Percentiles rank a stretch among this genome's conserved stretches.
These are phyloP conservation scores for Chaetomium fimeti DNA, from an alignment of 495 filamentous ascomycete genomes.

Conservation along the genomic window DNA sequence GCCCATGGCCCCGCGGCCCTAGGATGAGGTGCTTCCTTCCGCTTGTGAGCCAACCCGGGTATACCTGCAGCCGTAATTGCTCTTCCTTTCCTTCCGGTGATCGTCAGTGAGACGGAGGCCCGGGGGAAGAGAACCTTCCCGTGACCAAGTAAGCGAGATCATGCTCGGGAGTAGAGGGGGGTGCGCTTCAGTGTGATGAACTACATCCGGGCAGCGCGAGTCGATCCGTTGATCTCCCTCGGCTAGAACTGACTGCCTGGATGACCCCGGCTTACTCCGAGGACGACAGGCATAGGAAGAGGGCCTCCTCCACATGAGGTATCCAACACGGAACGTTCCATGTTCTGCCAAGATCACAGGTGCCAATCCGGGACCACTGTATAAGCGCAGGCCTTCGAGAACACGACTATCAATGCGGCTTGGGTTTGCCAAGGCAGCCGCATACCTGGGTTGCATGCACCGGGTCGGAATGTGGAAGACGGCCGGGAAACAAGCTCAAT, in stretches of 20 bases:
- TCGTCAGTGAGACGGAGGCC: not conserved
- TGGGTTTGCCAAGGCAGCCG: not conserved
- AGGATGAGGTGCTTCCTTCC: not conserved
- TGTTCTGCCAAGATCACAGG: not conserved
- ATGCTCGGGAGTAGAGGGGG: not conserved
- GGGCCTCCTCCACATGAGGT: no score
- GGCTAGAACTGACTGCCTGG: not conserved
- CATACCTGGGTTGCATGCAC: not conserved
- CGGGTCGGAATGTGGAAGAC: not conserved
- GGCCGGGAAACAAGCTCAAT: not conserved
- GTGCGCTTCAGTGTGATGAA: not conserved
- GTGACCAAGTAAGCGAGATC: slow-evolving; percentile 1
- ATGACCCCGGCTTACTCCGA: not conserved
- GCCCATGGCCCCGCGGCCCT: no score
- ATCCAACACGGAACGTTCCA: not conserved
- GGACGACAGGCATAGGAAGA: not conserved
- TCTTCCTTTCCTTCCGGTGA: not conserved
- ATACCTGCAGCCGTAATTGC: not conserved
- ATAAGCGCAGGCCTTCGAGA: no score
- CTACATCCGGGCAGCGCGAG: not conserved
- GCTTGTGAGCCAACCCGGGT: not conserved
- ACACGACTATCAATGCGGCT: no score
- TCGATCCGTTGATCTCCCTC: not conserved
- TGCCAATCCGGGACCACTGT: no score
- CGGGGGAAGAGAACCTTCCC: not conserved